phyloP scores from a whole-genome alignment of 1,284 basidiomycete species.

The Malassezia dermatis region DNA sequence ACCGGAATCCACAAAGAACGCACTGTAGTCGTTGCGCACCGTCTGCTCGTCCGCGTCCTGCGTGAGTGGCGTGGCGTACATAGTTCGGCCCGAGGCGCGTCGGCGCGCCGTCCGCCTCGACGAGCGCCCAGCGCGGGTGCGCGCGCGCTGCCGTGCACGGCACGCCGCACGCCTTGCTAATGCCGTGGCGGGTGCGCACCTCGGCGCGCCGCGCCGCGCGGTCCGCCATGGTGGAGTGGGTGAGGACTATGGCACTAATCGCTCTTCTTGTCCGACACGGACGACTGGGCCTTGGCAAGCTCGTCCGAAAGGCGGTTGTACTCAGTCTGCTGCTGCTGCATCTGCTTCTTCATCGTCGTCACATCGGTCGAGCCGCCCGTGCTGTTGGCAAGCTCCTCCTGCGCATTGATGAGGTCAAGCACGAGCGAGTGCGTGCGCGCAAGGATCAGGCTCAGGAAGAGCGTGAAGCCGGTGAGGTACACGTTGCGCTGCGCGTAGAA shows the following conservation, averaged over 20 bases:
- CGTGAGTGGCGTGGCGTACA: background rate
- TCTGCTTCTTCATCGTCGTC: constrained; percentile 44
- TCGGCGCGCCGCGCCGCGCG: background rate
- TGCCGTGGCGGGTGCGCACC: background rate
- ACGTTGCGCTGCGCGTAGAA: constrained; percentile 69
- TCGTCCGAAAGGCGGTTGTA: constrained; percentile 46
- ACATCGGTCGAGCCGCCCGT: constrained; percentile 21
- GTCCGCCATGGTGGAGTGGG: background rate
- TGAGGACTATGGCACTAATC: constrained; percentile 9
- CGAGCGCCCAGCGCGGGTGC: constrained; percentile 2
- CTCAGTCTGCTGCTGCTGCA: constrained; percentile 42
- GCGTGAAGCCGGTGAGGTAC: constrained; percentile 67
- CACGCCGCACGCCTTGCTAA: too few relatives aligned
- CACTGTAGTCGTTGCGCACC: constrained; percentile 85
- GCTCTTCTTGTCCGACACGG: constrained; percentile 30
- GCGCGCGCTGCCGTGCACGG: background rate
- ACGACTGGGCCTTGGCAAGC: constrained; percentile 51
- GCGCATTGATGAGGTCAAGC: constrained; percentile 76
- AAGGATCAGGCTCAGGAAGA: constrained; percentile 71
- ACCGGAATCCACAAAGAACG: constrained; percentile 64
- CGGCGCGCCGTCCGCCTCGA: background rate
- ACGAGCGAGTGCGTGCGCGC: constrained; percentile 84
- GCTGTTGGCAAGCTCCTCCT: constrained; percentile 63
- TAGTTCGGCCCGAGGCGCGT: background rate
- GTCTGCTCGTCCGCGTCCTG: constrained; percentile 71